A percentile compares a stretch with the other conserved stretches of the same genome.
phyloP scores from a whole-genome alignment of 345 rosid genomes.

The Citrus hindsii region DNA sequence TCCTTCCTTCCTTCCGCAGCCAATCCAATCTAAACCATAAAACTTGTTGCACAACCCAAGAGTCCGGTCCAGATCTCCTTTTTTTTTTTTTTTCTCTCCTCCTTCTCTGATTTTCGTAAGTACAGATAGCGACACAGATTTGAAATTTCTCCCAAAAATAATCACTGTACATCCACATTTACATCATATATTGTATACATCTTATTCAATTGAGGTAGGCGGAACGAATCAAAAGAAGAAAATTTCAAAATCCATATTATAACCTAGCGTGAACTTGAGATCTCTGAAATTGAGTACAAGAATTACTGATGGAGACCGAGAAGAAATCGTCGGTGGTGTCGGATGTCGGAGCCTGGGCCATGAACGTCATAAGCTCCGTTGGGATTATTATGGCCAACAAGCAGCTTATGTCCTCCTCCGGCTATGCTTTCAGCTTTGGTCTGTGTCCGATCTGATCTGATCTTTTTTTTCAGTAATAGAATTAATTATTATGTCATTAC shows the following conservation, averaged over 20 bases:
- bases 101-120: neutral
- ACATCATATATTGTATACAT: neutral
- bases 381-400: slow-evolving; percentile 97
- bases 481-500: neutral
- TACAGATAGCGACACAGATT: neutral
- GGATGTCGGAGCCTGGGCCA: slow-evolving; percentile 90
- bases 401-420: slow-evolving; percentile 84
- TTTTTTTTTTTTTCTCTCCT: neutral
- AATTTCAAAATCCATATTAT: neutral
- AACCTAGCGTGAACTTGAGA: neutral
- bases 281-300: neutral
- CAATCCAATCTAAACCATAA: neutral
- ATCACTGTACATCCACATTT: neutral
- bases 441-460: slow-evolving; percentile 16
- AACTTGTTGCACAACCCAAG: neutral
- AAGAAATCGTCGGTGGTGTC: slow-evolving; percentile 70
- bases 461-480: neutral
- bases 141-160: neutral
- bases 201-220: neutral
- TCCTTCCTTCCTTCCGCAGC: neutral
- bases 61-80: neutral
- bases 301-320: slow-evolving; percentile 43
- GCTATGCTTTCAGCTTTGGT: slow-evolving; percentile 87
- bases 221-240: neutral
- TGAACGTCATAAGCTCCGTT: slow-evolving; percentile 89